phyloP scores from a whole-genome alignment of 2,329 filamentous ascomycete genomes.

The Aureobasidium sp. region DNA sequence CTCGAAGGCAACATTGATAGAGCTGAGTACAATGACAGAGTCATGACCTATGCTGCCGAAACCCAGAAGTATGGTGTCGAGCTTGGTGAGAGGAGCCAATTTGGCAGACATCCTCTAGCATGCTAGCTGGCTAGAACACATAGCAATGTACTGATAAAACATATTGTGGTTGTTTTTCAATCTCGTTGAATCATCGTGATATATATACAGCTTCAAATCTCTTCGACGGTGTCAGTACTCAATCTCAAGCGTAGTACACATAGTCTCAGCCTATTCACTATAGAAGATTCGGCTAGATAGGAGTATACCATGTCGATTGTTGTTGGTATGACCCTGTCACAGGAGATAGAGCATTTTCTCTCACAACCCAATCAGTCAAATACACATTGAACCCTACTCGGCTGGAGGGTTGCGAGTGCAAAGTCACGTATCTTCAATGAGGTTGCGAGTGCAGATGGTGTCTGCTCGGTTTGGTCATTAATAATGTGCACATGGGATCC shows the following conservation, averaged over 20 bases:
- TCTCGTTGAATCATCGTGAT: too few species aligned
- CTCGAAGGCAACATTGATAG: constrained; percentile 32
- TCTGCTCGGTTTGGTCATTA: neutral
- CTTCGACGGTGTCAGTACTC: too few species aligned
- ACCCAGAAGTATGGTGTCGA: constrained; percentile 34
- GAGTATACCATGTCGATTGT: neutral
- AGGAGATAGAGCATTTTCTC: neutral
- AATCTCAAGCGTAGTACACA: neutral
- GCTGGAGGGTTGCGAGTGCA: too few species aligned
- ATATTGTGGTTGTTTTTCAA: too few species aligned
- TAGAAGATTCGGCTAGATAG: too few species aligned
- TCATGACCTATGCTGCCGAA: constrained; percentile 31
- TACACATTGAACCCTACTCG: neutral
- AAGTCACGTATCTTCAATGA: neutral
- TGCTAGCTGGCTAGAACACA: neutral
- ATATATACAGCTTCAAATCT: too few species aligned
- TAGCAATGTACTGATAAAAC: neutral
- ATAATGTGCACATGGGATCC: neutral
- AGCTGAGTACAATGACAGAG: constrained; percentile 32
- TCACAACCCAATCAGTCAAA: too few species aligned
- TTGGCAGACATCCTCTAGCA: constrained; percentile 29
- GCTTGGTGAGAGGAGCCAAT: constrained; percentile 37
- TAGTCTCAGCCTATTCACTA: neutral
- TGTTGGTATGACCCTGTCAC: neutral
- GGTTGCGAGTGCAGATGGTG: neutral